Base-by-base conservation (phyloP, 805 yeast species). In the Candida dajiaensis region DNA sequence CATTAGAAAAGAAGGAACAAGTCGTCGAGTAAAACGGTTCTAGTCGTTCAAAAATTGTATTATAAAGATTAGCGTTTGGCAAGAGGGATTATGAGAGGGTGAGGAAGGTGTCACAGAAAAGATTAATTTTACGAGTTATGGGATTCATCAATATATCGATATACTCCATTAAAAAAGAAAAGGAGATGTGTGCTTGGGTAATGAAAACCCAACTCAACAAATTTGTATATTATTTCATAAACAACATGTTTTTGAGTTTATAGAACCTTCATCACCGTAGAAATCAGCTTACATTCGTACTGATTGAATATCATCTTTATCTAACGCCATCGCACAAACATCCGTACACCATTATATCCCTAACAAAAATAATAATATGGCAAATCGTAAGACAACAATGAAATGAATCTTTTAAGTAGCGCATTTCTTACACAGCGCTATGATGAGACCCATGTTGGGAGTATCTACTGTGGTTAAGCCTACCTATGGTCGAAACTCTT, bases 1-100 rank as follows among this genome's bases (percentile, higher is more conserved):
- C 98, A 50, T 77, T 92, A 66, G 99, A 92, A 69, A 89, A 89
- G 82, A 89, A 89, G 73, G 96, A 87, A 54, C 40, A 44, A 20
- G 41, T 52, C 31, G 46, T 41, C 38, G 53, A 54, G 15, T 52
- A 33, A n/a, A 45, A 18, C 19, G 39, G 22, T 28, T n/a, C 23
- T 22, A 22, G 11, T 20, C 23, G 26, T n/a, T 12, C 31, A 39
- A 25, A n/a, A 23, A 33, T 33, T 33, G 36, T 33, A 33, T 33
- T 33, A 33, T 33, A 33, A 9, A 18, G 20, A 18, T 33, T 18
- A 16, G 36, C 16, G 12, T 33, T 10, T 33, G 31, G 7, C n/a
- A 13, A 28, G 31, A 28, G 31, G 6, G 36, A 16, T 8, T 5
- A 16, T 4, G 19, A 16, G 20, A 16, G 20, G 36, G 15, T n/a